Evolutionary conservation across 73 alveolate species (phyloP).

Genomic region (Effrenium voratum): DNA sequence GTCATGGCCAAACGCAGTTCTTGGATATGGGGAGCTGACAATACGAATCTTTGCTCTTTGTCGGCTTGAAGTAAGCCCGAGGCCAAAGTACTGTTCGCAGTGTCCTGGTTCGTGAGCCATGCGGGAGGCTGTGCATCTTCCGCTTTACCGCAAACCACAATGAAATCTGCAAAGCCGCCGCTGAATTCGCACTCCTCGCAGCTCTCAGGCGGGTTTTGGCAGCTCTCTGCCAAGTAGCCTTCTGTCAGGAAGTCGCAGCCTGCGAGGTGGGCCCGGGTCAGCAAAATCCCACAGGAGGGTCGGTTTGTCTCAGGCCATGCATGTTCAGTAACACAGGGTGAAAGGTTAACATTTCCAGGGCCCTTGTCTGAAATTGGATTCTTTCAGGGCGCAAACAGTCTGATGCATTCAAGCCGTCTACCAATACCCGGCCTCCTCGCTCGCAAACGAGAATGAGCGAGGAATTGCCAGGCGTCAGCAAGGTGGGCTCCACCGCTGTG

Average conservation of each 20-base stretch:
- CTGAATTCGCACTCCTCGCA: neutral
- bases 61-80: too few relatives aligned
- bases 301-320: neutral
- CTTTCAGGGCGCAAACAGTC: neutral
- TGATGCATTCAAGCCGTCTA: neutral
- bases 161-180: neutral
- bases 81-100: too few relatives aligned
- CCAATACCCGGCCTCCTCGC: conserved; percentile 11
- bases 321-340: neutral
- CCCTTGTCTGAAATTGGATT: neutral
- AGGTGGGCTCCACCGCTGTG: conserved; percentile 4
- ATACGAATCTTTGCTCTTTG: too few relatives aligned
- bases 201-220: conserved; percentile 31
- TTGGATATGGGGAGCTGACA: neutral
- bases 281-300: neutral
- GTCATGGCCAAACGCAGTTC: neutral
- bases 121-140: neutral
- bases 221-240: conserved; percentile 13
- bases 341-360: neutral
- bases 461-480: conserved; percentile 18
- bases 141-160: neutral
- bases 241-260: conserved; percentile 48
- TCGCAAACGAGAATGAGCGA: conserved; percentile 35
- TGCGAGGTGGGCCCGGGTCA: neutral
- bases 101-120: neutral